phyloP scores from a whole-genome alignment of 2,329 filamentous ascomycete genomes.

The Chrysosporium queenslandicum region DNA sequence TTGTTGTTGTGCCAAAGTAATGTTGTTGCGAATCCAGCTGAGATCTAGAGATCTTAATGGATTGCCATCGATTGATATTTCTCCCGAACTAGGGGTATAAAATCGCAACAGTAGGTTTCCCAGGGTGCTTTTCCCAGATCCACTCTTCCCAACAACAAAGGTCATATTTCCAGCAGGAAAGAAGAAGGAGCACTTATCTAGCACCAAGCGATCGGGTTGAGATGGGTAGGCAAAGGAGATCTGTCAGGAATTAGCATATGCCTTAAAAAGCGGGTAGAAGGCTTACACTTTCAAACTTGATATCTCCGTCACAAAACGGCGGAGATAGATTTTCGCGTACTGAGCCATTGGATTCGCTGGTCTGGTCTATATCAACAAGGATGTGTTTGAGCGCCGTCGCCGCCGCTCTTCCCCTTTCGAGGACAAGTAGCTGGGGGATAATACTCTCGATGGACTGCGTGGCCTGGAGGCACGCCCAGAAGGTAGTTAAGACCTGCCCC shows the following conservation, averaged over 20 bases:
- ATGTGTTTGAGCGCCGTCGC: constrained; percentile 51
- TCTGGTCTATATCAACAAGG: constrained; percentile 19
- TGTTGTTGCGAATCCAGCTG: constrained; percentile 63
- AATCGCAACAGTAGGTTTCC: constrained; percentile 69
- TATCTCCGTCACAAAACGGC: constrained; percentile 50
- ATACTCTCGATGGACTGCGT: constrained; percentile 65
- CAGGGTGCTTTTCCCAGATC: constrained; percentile 86
- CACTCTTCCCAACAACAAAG: constrained; percentile 76
- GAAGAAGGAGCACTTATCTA: constrained; percentile 54
- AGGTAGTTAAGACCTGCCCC: constrained; percentile 67
- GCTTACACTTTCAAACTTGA: constrained; percentile 57
- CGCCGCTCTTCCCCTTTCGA: constrained; percentile 71
- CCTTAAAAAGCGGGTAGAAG: neutral
- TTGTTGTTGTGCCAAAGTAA: constrained; percentile 74
- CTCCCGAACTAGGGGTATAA: constrained; percentile 57
- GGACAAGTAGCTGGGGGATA: constrained; percentile 63
- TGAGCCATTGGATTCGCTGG: constrained; percentile 9
- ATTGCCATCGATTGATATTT: constrained; percentile 58
- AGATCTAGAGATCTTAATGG: constrained; percentile 53
- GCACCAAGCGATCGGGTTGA: constrained; percentile 49
- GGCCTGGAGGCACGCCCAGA: constrained; percentile 69
- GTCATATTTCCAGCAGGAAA: constrained; percentile 64
- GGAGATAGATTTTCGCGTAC: constrained; percentile 28
- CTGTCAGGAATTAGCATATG: constrained; percentile 35
- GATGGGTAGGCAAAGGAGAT: constrained; percentile 75